These are phyloP conservation scores for Trifolium repens DNA, from an alignment of 306 rosid genomes.

Conservation along the genomic window DNA sequence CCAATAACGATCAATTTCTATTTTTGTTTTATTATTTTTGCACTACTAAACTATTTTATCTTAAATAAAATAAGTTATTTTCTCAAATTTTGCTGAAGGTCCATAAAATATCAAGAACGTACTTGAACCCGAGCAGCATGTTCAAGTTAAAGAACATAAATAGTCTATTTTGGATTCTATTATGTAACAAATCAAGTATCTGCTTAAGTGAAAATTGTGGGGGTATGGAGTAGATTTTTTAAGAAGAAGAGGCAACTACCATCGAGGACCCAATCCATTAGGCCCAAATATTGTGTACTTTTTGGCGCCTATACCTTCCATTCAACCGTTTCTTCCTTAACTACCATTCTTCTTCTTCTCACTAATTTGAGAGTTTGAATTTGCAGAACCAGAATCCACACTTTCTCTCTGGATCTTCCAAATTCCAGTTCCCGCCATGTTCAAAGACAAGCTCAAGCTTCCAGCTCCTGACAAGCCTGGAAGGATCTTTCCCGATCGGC, in stretches of 20 bases:
- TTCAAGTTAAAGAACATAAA: too few relatives aligned
- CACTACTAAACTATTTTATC: too few relatives aligned
- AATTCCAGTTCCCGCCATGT: constrained; percentile 45
- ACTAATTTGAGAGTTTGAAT: constrained; percentile 31
- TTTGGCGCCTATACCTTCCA: constrained; percentile 44
- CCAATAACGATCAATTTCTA: too few relatives aligned
- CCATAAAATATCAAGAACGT: too few relatives aligned
- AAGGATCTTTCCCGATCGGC: constrained; percentile 57
- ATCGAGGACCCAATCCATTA: background rate
- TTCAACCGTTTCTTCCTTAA: constrained; percentile 56
- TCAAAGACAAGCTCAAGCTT: constrained; percentile 72
- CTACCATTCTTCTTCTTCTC: constrained; percentile 55
- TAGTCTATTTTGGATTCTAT: too few relatives aligned
- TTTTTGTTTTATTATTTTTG: too few relatives aligned
- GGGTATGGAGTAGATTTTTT: background rate
- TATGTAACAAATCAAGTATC: too few relatives aligned
- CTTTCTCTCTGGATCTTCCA: background rate
- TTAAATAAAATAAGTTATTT: too few relatives aligned
- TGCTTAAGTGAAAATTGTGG: background rate
- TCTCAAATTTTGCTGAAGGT: too few relatives aligned
- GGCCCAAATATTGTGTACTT: background rate
- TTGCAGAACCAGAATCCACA: constrained; percentile 15
- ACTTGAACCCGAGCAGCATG: too few relatives aligned
- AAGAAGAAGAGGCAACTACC: too few relatives aligned
- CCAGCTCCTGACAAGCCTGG: constrained; percentile 58